Evolutionary conservation across 73 alveolate genomes (phyloP), one percentile per base, ranked within the genome.

Genomic region (Paramecium bursaria): DNA sequence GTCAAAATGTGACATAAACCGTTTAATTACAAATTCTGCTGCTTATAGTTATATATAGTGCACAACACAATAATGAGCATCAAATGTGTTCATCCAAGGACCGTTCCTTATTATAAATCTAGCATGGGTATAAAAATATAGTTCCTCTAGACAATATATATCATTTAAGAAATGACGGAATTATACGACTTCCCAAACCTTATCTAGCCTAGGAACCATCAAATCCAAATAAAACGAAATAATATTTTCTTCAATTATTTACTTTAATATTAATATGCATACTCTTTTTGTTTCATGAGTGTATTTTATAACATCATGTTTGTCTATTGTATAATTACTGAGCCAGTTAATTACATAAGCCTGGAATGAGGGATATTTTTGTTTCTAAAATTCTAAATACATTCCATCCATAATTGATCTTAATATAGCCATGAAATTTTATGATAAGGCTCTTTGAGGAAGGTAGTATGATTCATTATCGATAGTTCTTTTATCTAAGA

Each of bases 221-320:
- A 67, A 19, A 67, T 67, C 82, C 27, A 67, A 44, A 35, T 67
- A 67, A 42, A 67, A 67, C 4, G 60, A 39, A 23, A 39, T 42
- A 15, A 67, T 25, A 15, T 67, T 4, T 7, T 67, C 53, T 42
- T 67, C 82, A 25, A 67, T 67, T 17, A 39, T 67, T 7, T 39
- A 35, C 82, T 67, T 10, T 33, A 35, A 9, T 25, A 7, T 15
- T 3, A 11, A 57, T 9, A 26, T 2, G 44, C 7, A 30, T 67
- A 67, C 82, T 67, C 82, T 67, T 67, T 67, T 67, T 19, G 82
- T 67, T 21, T 67, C 82, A 21, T 67, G 60, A 13, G 82, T 53
- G 21, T 39, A 67, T 9, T 31, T 19, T 1, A 67, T 67, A 14
- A 67, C 82, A 39, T 67, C 3, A 67, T 67, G 82, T 15, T 67